Evolutionary conservation across 805 yeast species (phyloP).

Genomic region (Candida koratica): DNA sequence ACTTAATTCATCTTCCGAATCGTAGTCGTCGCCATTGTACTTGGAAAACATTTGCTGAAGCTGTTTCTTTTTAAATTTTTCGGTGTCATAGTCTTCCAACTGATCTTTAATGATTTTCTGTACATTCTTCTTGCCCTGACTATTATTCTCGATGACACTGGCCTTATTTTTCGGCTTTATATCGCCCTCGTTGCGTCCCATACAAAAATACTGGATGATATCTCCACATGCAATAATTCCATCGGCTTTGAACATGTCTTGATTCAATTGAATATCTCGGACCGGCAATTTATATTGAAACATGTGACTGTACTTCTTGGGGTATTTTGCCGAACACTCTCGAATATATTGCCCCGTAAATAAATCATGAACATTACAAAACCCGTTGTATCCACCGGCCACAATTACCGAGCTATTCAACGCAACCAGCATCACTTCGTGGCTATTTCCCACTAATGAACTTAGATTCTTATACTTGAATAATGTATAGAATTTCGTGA

Average conservation of each 20-base stretch:
- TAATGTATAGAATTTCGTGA: slow-evolving; percentile 19
- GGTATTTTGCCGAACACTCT: slow-evolving; percentile 28
- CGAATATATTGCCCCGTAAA: slow-evolving; percentile 40
- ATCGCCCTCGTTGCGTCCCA: slow-evolving; percentile 32
- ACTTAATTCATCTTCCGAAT: slow-evolving; percentile 35
- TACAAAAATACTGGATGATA: slow-evolving; percentile 43
- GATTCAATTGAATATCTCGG: slow-evolving; percentile 24
- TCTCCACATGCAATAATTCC: slow-evolving; percentile 44
- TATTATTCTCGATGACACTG: slow-evolving; percentile 18
- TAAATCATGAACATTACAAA: slow-evolving; percentile 38
- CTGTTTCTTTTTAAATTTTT: slow-evolving; percentile 21
- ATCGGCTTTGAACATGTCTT: slow-evolving; percentile 21
- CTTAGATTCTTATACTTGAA: slow-evolving; percentile 20
- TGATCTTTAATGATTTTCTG: slow-evolving; percentile 28
- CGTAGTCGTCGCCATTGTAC: slow-evolving; percentile 42
- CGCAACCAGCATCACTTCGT: slow-evolving; percentile 23
- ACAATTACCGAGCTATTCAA: slow-evolving; percentile 32
- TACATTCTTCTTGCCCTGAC: slow-evolving; percentile 16
- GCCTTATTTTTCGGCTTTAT: slow-evolving; percentile 14
- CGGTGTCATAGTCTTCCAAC: slow-evolving; percentile 34
- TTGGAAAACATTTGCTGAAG: slow-evolving; percentile 32
- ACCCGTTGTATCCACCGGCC: slow-evolving; percentile 43
- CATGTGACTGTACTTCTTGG: slow-evolving; percentile 21
- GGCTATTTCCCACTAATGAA: slow-evolving; percentile 9
- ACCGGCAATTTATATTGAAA: slow-evolving; percentile 24